Base-by-base conservation (phyloP, 2,329 filamentous ascomycete genomes). In the Cadophora malorum region DNA sequence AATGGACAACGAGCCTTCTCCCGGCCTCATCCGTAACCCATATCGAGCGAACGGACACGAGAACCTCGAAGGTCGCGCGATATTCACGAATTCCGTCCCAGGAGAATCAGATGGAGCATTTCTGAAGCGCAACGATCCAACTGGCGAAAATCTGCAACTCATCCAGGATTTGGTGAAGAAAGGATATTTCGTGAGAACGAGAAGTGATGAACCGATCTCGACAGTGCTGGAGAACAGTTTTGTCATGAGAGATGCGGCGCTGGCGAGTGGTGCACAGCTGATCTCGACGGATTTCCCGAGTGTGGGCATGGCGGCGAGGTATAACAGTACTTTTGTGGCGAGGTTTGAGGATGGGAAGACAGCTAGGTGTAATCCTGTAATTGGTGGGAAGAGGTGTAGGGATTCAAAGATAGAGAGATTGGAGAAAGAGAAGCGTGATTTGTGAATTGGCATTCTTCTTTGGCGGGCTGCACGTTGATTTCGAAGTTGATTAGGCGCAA, bases 51-150 rank as follows among this genome's bases (percentile, higher is more conserved):
- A 60, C 28, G 47, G 55, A 12, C 55, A 66, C 31, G 28, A 33
- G 8, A 61, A 41, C n/a, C 64, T 66, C 47, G 55, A 61, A 61
- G 35, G 50, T 10, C 55, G 64, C 4, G 55, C 21, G 4, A 60
- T 66, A 21, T 66, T 66, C 64, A 66, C 64, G 21, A 66, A 66
- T 23, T 66, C 64, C 12, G 28, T 66, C 10, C 55, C 64, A 14
- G 64, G 64, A 16, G 55, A 66, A 45, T 21, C 64, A 4, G 64
- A 61, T 23, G 53, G 33, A 14, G 63, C 63, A 5, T 65, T 65
- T 35, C 41, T 65, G 16, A 65, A 65, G 23, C 35, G 38, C 1
- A 65, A 65, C 38, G 55, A 60, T 28, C 63, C 63, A 0, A 35
- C n/a, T 7, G 63, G 63, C 10, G 63, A 59, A 19, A 65, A 65